Evolutionary conservation across 2,329 filamentous ascomycete species (phyloP).

Genomic region (Hawksworthiomyces lignivorus): DNA sequence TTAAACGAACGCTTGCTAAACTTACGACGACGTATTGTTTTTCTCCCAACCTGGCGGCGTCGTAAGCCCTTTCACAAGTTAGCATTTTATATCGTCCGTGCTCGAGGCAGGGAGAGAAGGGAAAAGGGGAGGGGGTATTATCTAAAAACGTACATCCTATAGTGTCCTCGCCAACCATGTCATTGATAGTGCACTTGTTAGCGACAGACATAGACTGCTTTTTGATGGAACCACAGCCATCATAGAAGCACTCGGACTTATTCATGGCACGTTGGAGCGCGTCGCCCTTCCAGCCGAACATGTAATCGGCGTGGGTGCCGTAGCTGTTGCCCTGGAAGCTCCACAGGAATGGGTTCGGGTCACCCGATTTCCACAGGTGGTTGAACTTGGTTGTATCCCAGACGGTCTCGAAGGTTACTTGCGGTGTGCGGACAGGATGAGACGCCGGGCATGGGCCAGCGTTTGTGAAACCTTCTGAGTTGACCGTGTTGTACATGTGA

Average conservation of each 20-base stretch:
- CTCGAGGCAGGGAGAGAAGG: too few relatives aligned
- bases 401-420: constrained; percentile 20
- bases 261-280: constrained; percentile 22
- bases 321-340: constrained; percentile 22
- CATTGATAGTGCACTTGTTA: constrained; percentile 24
- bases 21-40: too few relatives aligned
- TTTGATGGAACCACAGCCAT: constrained; percentile 26
- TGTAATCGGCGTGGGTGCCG: constrained; percentile 26
- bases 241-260: constrained; percentile 32
- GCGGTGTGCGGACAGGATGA: constrained; percentile 15
- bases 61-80: too few relatives aligned
- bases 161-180: constrained; percentile 22
- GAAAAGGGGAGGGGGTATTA: background rate
- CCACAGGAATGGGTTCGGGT: constrained; percentile 19
- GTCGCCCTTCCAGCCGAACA: constrained; percentile 25
- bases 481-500: constrained; percentile 18
- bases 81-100: too few relatives aligned
- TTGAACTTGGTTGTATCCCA: constrained; percentile 24
- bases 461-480: constrained; percentile 16
- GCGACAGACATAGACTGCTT: constrained; percentile 24
- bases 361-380: constrained; percentile 21
- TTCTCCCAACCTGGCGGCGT: too few relatives aligned
- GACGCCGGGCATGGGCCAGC: constrained; percentile 14
- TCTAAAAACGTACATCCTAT: constrained; percentile 24
- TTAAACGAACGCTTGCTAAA: too few relatives aligned